These are phyloP conservation scores for Acephala macrosclerotiorum DNA, from an alignment of 2,329 filamentous ascomycete genomes.

Conservation along the genomic window DNA sequence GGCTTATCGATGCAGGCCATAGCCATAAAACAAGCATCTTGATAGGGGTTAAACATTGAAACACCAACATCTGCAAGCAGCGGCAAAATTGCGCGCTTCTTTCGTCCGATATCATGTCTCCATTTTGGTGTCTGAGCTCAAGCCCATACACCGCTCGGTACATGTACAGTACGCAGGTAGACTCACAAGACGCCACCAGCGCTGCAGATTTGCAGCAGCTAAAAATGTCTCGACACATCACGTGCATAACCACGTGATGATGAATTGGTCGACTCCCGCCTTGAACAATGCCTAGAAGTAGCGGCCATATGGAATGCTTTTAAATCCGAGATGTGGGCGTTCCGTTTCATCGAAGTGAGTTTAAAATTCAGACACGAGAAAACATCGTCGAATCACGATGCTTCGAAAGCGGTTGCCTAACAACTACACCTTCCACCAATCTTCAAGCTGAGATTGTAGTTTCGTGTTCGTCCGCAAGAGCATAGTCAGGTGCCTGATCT, in stretches of 20 bases:
- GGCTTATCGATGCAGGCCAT: background rate
- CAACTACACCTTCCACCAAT: background rate
- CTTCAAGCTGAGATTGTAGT: background rate
- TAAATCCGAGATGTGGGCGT: background rate
- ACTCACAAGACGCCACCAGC: background rate
- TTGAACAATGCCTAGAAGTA: background rate
- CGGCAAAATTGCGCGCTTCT: background rate
- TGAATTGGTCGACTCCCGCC: background rate
- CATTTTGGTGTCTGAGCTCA: background rate
- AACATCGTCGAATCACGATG: slow-evolving; percentile 21
- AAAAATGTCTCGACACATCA: too few species aligned
- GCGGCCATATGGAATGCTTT: background rate
- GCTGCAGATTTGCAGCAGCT: background rate
- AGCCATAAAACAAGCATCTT: background rate
- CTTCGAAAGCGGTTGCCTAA: slow-evolving; percentile 25
- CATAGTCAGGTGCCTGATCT: slow-evolving; percentile 1
- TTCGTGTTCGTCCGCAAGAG: slow-evolving; percentile 2
- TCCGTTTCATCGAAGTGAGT: background rate
- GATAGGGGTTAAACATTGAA: background rate
- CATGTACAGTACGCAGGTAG: background rate
- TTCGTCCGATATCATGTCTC: background rate
- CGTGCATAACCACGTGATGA: background rate
- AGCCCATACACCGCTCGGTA: background rate
- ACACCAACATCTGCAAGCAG: slow-evolving; percentile 9
- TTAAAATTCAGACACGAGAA: background rate